Evolutionary conservation across 768 basidiomycete species (phyloP).

Genomic region (Termitomyces sp.): DNA sequence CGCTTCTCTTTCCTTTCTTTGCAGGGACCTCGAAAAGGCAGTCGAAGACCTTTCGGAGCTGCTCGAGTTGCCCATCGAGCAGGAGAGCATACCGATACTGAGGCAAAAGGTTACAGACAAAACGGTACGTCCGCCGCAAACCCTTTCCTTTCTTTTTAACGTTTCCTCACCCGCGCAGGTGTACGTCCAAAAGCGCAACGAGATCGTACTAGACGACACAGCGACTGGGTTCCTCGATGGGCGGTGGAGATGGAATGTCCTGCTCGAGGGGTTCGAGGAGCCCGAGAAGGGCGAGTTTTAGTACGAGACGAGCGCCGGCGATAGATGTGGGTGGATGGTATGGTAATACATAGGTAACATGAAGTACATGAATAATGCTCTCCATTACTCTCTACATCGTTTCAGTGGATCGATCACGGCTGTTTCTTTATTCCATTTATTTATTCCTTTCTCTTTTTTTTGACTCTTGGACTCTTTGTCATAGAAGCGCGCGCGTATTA

Average conservation of each 20-base stretch:
- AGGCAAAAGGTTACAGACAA: slow-evolving; percentile 95
- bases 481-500: too few species aligned
- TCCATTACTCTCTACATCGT: too few species aligned
- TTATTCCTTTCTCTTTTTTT: too few species aligned
- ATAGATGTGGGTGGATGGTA: too few species aligned
- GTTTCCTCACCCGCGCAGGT: slow-evolving; percentile 35
- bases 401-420: too few species aligned
- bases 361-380: too few species aligned
- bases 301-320: not conserved
- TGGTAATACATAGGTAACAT: too few species aligned
- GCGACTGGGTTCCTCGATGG: slow-evolving; percentile 84
- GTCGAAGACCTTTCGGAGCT: slow-evolving; percentile 94
- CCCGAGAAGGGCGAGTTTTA: slow-evolving; percentile 27
- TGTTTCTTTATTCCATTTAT: too few species aligned
- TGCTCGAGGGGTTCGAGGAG: slow-evolving; percentile 66
- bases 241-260: slow-evolving; percentile 76
- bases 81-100: slow-evolving; percentile 73
- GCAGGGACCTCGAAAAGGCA: slow-evolving; percentile 86
- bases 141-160: not conserved
- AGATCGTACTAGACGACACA: slow-evolving; percentile 93
- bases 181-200: slow-evolving; percentile 96
- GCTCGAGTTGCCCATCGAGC: slow-evolving; percentile 86
- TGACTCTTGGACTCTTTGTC: too few species aligned
- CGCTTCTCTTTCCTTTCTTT: too few species aligned
- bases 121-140: slow-evolving; percentile 48